Evolutionary conservation across 2,329 filamentous ascomycete genomes (phyloP), one percentile per base, ranked within the genome.

Genomic region (Penicillium sp.): DNA sequence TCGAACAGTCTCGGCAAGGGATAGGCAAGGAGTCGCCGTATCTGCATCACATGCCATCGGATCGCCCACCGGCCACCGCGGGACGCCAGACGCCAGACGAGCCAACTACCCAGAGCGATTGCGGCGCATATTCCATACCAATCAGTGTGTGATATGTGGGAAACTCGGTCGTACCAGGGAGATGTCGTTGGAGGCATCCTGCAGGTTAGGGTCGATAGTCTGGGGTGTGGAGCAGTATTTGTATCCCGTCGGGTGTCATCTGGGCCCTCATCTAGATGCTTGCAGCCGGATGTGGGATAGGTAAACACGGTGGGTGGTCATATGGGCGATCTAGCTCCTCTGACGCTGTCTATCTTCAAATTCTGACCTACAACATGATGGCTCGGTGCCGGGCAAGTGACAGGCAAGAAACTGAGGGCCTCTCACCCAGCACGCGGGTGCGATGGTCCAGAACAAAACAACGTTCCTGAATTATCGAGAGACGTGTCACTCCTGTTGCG

Each of bases 121-220:
- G 44, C 19, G 41, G 44, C 44, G 29, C 57, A 60, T 29, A 60
- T 60, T 51, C 57, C 57, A 49, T 55, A 60, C 57, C 50, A 48
- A 23, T 45, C 44, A 2, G 44, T 60, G 19, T 60, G 57, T 3
- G 49, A 53, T 60, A 55, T 54, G 26, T 60, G 50, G 50, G 50
- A 45, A 17, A 60, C 44, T 38, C 26, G 13, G 57, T 44, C 41
- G 29, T 60, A 54, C 50, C 49, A 49, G 49, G 31, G 57, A 29
- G 50, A 55, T 55, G 41, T 54, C 13, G 50, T 41, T 60, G 57
- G 50, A 49, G 57, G 50, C 49, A 60, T 60, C 21, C 50, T 60
- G 50, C 41, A 31, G 50, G 57, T 58, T 13, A 21, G 50, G 48
- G 19, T 31, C 13, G 17, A 29, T 49, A 21, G 41, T 47, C 50